Base-by-base conservation (phyloP, 2,329 filamentous ascomycete genomes). In the Rachicladosporium sp. region DNA sequence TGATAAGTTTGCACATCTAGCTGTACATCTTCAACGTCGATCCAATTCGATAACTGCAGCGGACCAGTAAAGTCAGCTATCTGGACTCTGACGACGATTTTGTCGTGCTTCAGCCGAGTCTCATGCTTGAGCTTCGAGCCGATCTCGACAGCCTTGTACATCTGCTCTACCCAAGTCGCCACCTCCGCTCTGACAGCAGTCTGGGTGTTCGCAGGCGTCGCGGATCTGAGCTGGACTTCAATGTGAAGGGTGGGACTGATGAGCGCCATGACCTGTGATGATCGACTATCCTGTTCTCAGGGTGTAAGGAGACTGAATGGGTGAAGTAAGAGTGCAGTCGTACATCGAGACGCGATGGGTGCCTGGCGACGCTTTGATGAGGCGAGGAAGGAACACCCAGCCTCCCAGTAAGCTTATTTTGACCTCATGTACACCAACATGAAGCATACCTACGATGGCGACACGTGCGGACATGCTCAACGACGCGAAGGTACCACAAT, bases 1-100 rank as follows among this genome's bases (percentile, higher is more conserved):
- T 55, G 50, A 46, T 66, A 68, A 2, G 59, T 58, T 37, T 68
- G 63, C 2, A 68, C 52, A 38, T 67, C 64, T 4, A 68, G 52
- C 10, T 60, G 45, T 4, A 63, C 54, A 2, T 62, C 49, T 10
- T 52, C 41, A 8, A 64, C 38, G 7, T 43, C 46, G 45, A 61
- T 49, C 34, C 42, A 48, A 50, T 34, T 51, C 6, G 23, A 42
- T 15, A n/a, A 29, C 30, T 37, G 46, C 9, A 15, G 32, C 6
- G 50, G 51, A 3, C 59, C 59, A 9, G 56, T 60, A 41, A 58
- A 67, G 41, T 66, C 65, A 8, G 57, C 58, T 27, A 66, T 54
- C 5, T 54, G 52, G 27, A 65, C 52, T 1, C 50, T 50, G 6
- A 59, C 56, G n/a, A 66, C 53, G 23, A 41, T 47, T 10, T 52